These are phyloP conservation scores for Fusarium vanettenii DNA, from an alignment of 2,329 filamentous ascomycete species.

Conservation along the genomic window DNA sequence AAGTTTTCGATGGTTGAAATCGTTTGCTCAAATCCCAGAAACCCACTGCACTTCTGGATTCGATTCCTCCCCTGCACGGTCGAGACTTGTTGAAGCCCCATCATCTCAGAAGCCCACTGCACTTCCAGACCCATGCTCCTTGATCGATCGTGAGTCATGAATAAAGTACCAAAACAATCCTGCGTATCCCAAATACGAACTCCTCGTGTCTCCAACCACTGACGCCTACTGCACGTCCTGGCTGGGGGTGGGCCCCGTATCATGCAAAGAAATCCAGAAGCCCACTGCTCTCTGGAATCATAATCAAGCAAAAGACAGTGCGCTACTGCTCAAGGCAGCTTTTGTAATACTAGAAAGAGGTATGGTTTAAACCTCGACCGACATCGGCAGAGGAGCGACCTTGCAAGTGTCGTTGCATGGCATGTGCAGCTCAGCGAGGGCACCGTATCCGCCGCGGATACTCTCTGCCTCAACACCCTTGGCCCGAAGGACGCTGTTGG, in stretches of 20 bases:
- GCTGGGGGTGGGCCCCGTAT: not conserved
- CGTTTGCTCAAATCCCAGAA: conserved; percentile 28
- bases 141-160: conserved; percentile 13
- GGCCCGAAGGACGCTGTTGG: conserved; percentile 64
- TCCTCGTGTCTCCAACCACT: not conserved
- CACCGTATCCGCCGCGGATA: conserved; percentile 55
- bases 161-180: not conserved
- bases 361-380: conserved; percentile 36
- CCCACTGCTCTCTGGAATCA: not conserved
- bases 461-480: conserved; percentile 61
- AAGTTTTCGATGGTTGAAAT: conserved; percentile 21
- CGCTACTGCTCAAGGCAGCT: not conserved
- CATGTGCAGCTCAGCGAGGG: conserved; percentile 43
- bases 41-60: conserved; percentile 42
- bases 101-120: conserved; percentile 29
- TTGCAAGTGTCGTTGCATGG: conserved; percentile 42
- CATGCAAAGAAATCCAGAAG: not conserved
- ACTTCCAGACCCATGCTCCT: conserved; percentile 15
- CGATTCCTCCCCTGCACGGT: not conserved
- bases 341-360: not conserved
- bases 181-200: not conserved
- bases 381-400: conserved; percentile 33
- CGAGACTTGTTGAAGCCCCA: conserved; percentile 31
- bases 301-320: not conserved
- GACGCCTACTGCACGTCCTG: conserved; percentile 44